Evolutionary conservation across 129 eudicot species (phyloP).

Genomic region (Flaveria linearis): DNA sequence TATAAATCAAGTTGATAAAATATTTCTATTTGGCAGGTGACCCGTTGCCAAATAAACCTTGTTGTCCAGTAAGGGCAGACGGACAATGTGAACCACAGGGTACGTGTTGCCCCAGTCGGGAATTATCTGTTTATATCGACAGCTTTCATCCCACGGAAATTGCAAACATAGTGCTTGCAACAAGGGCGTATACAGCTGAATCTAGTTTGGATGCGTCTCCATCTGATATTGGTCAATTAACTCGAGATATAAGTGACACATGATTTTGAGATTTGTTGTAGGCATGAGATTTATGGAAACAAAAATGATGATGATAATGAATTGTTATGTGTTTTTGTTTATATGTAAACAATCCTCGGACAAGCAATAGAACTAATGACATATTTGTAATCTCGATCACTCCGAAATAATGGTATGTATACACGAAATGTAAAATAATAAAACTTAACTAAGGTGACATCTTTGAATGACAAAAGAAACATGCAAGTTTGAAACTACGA

Average conservation of each 20-base stretch:
- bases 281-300: neutral
- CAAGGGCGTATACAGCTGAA: slow-evolving; percentile 24
- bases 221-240: slow-evolving; percentile 11
- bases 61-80: slow-evolving; percentile 31
- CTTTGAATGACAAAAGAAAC: neutral
- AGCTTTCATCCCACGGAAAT: slow-evolving; percentile 44
- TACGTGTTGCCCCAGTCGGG: slow-evolving; percentile 29
- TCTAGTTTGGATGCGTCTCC: slow-evolving; percentile 23
- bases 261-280: slow-evolving; percentile 15
- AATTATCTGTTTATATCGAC: slow-evolving; percentile 31
- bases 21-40: slow-evolving; percentile 21
- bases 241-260: neutral
- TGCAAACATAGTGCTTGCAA: slow-evolving; percentile 16
- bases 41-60: slow-evolving; percentile 24
- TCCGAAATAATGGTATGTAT: neutral
- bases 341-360: neutral
- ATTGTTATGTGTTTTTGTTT: slow-evolving; percentile 16
- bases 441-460: too few species aligned
- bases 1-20: neutral
- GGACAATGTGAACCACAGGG: slow-evolving; percentile 40
- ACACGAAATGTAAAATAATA: neutral
- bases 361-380: neutral
- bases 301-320: neutral
- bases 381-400: neutral
- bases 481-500: too few species aligned